Base-by-base conservation (phyloP, 257 asterid species). In the Haberlea rhodopensis region DNA sequence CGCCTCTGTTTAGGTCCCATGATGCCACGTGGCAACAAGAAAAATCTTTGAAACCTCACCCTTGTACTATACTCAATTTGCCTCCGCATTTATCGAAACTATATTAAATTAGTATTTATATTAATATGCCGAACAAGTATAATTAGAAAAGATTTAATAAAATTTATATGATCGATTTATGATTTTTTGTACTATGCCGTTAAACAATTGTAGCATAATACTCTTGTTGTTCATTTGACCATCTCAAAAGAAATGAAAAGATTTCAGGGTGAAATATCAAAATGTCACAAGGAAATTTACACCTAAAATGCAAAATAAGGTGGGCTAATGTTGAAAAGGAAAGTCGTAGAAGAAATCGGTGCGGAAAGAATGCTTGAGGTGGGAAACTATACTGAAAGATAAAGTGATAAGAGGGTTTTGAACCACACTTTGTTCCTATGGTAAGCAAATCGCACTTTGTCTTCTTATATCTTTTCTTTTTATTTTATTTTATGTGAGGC, bases 321-420 rank as follows among this genome's bases (percentile, higher is more conserved):
- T 15, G 51, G 20, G 6, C 51, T 3, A 43, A 43, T n/a, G 16
- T 43, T 43, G 51, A 43, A 16, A 43, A 4, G 19, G 19, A 43
- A 43, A 16, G 51, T 43, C 19, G 19, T 60, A 63, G n/a, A 57
- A 66, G 32, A n/a, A n/a, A n/a, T n/a, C n/a, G n/a, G n/a, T n/a
- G n/a, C n/a, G n/a, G n/a, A 46, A 69, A 18, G 46, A 2, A 6
- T 58, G 25, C 27, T 61, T 51, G 16, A 51, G 90, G 63, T 64
- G 78, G 68, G 73, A 81, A 78, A 73, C 74, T 60, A 66, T 19
- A 53, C 57, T 28, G 45, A 65, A 72, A 79, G 95, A 89, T 89
- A 87, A 86, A 28, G 84, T 58, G 90, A 86, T 87, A 86, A n/a
- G 73, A 76, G 78, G 81, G 79, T 31, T 86, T 67, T 43, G 65